Base-by-base conservation (phyloP, 352 stramenopile genomes). In the Pythium periplocum region DNA sequence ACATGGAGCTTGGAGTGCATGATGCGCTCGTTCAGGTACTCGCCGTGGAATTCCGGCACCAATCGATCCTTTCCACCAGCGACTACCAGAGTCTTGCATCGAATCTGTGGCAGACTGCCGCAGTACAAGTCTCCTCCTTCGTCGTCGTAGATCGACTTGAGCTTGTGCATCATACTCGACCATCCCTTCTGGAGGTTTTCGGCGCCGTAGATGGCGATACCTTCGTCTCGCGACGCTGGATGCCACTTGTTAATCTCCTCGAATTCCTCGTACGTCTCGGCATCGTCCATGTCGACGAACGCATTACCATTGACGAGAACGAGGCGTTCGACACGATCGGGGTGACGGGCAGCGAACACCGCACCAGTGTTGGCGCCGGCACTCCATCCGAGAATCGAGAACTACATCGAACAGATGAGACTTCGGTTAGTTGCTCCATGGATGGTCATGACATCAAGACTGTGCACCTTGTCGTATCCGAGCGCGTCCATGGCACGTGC, bases 1-100 rank as follows among this genome's bases (percentile, higher is more conserved):
- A 87, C 57, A 45, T 88, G 72, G 17, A 89, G 57, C 33, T 75
- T 67, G 39, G 80, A 91, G 67, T 93, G 80, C 72, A 91, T 75
- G 67, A 93, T 91, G 55, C 83, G 83, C 57, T 93, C 83, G 68
- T 74, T 93, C 57, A 93, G 48, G 54, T 93, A 93, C 56, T 93
- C 80, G 43, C 76, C 68, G 62, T 93, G 83, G 59, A 81, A 89
- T 8, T 62, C 54, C 12, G 78, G 72, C 40, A 93, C 73, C 11
- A 88, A 64, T 17, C 77, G 75, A 56, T 93, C 78, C 36, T 75
- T 70, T 41, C 50, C 77, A 17, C 80, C 78, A 3, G 73, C 57
- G 17, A 93, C 68, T 45, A 91, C 80, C 26, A 93, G 73, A 52
- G 83, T 93, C 68, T 93, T 93, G 75, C 83, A 93, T 36, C 83